Percentiles rank a stretch among this genome's conserved stretches.
phyloP scores from a whole-genome alignment of 2,329 filamentous ascomycete species.

The Pyrenochaeta sp. region DNA sequence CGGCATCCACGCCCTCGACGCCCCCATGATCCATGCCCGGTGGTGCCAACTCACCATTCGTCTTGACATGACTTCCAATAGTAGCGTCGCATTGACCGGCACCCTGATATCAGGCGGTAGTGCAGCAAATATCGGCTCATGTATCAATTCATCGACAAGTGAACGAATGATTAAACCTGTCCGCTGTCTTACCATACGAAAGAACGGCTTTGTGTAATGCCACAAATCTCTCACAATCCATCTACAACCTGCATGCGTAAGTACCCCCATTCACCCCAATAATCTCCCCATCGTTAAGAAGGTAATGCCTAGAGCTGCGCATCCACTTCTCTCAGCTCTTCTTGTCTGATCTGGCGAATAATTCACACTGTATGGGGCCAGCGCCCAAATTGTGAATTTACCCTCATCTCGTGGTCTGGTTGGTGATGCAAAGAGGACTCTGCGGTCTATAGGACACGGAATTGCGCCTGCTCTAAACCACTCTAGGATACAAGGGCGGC shows the following conservation, averaged over 20 bases:
- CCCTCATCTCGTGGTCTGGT: no score
- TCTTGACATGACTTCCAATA: slow-evolving; percentile 1
- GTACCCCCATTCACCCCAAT: slow-evolving; percentile 4
- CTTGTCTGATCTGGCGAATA: background rate
- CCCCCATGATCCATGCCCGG: background rate
- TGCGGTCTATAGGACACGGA: background rate
- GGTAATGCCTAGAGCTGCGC: background rate
- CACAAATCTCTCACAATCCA: slow-evolving; percentile 5
- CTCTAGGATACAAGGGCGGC: slow-evolving; percentile 10
- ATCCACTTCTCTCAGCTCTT: background rate
- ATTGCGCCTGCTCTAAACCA: slow-evolving; percentile 8
- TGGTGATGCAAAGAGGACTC: background rate
- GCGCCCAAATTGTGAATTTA: no score
- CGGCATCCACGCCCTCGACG: background rate
- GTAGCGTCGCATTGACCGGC: background rate
- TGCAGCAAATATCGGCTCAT: background rate
- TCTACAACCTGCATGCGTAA: slow-evolving; percentile 1
- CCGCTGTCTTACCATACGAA: background rate
- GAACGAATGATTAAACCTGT: no score
- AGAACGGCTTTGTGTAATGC: slow-evolving; percentile 3
- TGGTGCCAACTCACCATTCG: slow-evolving; percentile 1
- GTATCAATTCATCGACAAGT: background rate
- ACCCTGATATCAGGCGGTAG: slow-evolving; percentile 4
- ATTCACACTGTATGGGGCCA: no score
- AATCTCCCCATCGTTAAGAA: slow-evolving; percentile 6